Percentiles rank a stretch among this genome's conserved stretches.
Conservation (phyloP, 192 early-diverging fungal genomes). For the Paraglomus occultum region DNA sequence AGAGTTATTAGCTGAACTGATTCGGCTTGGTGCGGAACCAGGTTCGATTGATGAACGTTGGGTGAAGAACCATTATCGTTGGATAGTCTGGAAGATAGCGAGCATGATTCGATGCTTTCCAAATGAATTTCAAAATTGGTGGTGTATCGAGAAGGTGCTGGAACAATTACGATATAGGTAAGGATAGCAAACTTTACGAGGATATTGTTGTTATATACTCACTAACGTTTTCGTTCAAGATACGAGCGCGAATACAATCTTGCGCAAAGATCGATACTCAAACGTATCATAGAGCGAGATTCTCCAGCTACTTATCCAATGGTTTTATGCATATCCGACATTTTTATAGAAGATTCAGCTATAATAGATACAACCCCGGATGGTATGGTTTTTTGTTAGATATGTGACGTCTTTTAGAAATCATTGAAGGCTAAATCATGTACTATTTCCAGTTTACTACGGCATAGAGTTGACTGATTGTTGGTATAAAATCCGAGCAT, state of each 20-base stretch:
- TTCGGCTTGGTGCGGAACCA: slow-evolving; percentile 40
- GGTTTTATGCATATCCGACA: slow-evolving; percentile 58
- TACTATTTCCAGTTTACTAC: slow-evolving; percentile 1
- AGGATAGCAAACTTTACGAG: slow-evolving; percentile 26
- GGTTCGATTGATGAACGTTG: slow-evolving; percentile 38
- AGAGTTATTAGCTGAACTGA: slow-evolving; percentile 40
- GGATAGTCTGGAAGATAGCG: slow-evolving; percentile 72
- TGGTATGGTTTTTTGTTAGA: no score
- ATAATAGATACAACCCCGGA: no score
- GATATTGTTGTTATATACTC: not conserved
- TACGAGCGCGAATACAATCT: slow-evolving; percentile 65
- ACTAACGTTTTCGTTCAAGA: slow-evolving; percentile 31
- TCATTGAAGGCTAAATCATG: slow-evolving; percentile 21
- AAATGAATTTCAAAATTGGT: slow-evolving; percentile 31
- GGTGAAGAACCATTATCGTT: slow-evolving; percentile 65
- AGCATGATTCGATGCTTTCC: slow-evolving; percentile 53
- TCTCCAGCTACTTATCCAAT: slow-evolving; percentile 45
- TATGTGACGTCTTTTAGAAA: no score
- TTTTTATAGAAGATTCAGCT: slow-evolving; percentile 30
- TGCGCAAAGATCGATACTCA: slow-evolving; percentile 56
- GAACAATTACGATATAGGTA: slow-evolving; percentile 49
- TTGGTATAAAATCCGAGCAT: slow-evolving; percentile 60
- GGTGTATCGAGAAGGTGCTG: slow-evolving; percentile 45
- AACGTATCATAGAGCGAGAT: slow-evolving; percentile 61
- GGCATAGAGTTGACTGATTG: slow-evolving; percentile 60